Conservation (phyloP, 768 basidiomycete species). For the Podaxis sp. region DNA sequence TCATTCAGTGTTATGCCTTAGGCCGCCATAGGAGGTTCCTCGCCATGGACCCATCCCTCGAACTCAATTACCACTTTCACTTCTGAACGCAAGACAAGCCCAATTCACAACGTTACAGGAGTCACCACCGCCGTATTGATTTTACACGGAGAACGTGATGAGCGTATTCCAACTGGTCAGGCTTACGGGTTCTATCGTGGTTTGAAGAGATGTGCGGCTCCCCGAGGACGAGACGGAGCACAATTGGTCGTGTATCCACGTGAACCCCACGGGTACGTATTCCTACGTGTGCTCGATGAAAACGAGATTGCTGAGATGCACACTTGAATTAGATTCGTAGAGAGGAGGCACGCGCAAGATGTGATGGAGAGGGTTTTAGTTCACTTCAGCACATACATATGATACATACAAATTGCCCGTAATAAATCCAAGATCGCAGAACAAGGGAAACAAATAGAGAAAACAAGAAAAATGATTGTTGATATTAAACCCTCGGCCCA, state of each 20-base stretch:
- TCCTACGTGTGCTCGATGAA: neutral
- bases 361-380: constrained; percentile 23
- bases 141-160: constrained; percentile 47
- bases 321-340: constrained; percentile 22
- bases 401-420: constrained; percentile 1
- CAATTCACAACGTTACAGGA: constrained; percentile 29
- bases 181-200: constrained; percentile 29
- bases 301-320: neutral
- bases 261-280: constrained; percentile 30
- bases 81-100: constrained; percentile 23
- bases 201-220: constrained; percentile 24
- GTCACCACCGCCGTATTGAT: constrained; percentile 44
- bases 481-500: neutral
- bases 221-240: constrained; percentile 23
- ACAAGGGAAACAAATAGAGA: neutral
- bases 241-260: constrained; percentile 30
- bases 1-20: constrained; percentile 6
- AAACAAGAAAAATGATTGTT: no score
- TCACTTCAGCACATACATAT: constrained; percentile 24
- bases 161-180: constrained; percentile 41
- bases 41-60: constrained; percentile 23
- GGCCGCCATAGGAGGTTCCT: constrained; percentile 25
- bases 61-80: neutral
- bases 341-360: constrained; percentile 27
- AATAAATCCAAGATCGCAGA: neutral